phyloP scores from a whole-genome alignment of 2,329 filamentous ascomycete genomes.

The Sporothrix pseudoabietina region DNA sequence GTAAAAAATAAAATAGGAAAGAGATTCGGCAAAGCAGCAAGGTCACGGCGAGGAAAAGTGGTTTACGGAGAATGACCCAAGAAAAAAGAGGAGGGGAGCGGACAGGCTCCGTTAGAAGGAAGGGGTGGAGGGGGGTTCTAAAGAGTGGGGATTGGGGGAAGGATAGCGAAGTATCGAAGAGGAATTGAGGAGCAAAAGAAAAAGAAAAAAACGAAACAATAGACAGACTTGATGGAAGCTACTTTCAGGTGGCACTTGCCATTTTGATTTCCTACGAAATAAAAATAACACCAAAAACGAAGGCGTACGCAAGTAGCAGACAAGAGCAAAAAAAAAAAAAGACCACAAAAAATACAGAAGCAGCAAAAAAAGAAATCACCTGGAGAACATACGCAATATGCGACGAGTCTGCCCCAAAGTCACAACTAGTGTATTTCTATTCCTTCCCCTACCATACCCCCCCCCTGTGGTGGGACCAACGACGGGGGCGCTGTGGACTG shows the following conservation, averaged over 20 bases:
- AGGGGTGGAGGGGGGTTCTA: neutral
- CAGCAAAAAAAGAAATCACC: conserved; percentile 11
- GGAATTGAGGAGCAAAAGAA: neutral
- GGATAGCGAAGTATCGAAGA: neutral
- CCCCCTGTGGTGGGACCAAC: conserved; percentile 10
- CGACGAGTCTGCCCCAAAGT: conserved; percentile 22
- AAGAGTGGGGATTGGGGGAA: conserved; percentile 30
- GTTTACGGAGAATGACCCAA: conserved; percentile 17
- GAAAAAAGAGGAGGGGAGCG: neutral
- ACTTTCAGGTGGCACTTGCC: neutral
- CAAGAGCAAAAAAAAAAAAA: neutral
- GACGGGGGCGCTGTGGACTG: neutral
- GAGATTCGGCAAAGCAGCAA: conserved; percentile 19
- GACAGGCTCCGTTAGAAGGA: neutral
- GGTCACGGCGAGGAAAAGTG: conserved; percentile 12
- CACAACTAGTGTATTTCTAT: conserved; percentile 3
- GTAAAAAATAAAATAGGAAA: conserved; percentile 24
- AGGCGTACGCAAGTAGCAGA: neutral
- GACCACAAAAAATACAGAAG: neutral
- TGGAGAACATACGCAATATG: conserved; percentile 22
- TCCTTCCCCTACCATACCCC: neutral
- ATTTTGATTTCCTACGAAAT: conserved; percentile 1
- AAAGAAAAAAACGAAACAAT: too few species aligned
- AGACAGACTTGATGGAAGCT: neutral
- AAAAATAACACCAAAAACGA: conserved; percentile 16